Conservation (phyloP, 169 alveolate genomes). For the Plasmodium relictum region DNA sequence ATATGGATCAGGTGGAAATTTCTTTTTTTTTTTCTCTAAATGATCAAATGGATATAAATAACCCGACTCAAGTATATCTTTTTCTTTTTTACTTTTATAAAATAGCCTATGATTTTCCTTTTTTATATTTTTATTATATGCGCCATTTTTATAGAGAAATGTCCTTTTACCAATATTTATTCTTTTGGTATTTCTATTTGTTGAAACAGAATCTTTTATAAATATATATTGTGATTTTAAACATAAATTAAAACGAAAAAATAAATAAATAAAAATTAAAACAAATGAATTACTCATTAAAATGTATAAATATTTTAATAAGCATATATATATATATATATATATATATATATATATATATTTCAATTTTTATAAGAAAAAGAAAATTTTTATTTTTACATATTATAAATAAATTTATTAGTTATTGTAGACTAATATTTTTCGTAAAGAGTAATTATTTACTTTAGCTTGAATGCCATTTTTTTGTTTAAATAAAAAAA, state of each 20-base stretch:
- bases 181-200: neutral
- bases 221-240: constrained; percentile 2
- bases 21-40: constrained; percentile 65
- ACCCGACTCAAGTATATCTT: constrained; percentile 64
- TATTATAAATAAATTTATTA: too few species aligned
- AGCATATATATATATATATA: neutral
- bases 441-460: too few species aligned
- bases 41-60: constrained; percentile 73
- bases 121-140: neutral
- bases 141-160: neutral
- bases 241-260: constrained; percentile 14
- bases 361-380: neutral
- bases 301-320: neutral
- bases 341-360: constrained; percentile 26
- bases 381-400: too few species aligned
- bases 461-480: too few species aligned
- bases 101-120: constrained; percentile 13
- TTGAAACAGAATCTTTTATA: neutral
- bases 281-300: constrained; percentile 35
- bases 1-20: constrained; percentile 76
- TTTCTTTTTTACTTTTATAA: constrained; percentile 62
- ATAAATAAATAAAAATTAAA: constrained; percentile 10
- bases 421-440: too few species aligned
- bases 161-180: neutral
- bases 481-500: too few species aligned